Evolutionary conservation across 352 stramenopile genomes (phyloP).

Genomic region (Phytophthora meadii): DNA sequence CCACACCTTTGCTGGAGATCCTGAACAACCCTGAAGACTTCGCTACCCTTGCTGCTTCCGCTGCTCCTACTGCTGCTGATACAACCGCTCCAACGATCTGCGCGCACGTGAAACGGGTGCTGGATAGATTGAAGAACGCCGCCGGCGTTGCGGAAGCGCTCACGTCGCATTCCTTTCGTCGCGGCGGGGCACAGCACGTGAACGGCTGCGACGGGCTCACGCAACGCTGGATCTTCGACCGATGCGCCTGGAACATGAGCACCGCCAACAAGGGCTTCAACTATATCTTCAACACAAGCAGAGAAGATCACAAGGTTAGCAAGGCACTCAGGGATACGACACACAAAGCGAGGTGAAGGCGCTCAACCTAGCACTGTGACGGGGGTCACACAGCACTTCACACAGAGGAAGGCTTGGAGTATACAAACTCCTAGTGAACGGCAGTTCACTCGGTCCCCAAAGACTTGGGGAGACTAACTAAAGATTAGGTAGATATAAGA

Average conservation of each 20-base stretch:
- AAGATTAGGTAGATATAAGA: no score
- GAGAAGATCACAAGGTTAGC: constrained; percentile 15
- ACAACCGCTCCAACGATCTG: background rate
- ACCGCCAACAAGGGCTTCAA: constrained; percentile 29
- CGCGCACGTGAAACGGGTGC: constrained; percentile 26
- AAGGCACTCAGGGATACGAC: constrained; percentile 1
- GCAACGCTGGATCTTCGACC: constrained; percentile 18
- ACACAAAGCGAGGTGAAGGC: no score
- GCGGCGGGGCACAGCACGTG: constrained; percentile 13
- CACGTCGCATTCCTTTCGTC: constrained; percentile 34
- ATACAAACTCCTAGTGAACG: no score
- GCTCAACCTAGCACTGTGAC: no score
- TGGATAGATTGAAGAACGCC: constrained; percentile 4
- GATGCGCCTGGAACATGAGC: constrained; percentile 24
- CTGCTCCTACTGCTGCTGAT: background rate
- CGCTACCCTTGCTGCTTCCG: no score
- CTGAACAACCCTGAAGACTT: background rate
- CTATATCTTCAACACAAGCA: constrained; percentile 27
- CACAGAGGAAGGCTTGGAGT: no score
- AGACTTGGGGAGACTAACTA: no score
- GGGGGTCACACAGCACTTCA: no score
- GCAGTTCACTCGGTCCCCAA: no score
- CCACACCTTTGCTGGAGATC: constrained; percentile 7
- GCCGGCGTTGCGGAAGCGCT: constrained; percentile 13
- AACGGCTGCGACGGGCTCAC: constrained; percentile 13